Evolutionary conservation across 179 eudicot species (phyloP).

Genomic region (Spinacia oleracea): DNA sequence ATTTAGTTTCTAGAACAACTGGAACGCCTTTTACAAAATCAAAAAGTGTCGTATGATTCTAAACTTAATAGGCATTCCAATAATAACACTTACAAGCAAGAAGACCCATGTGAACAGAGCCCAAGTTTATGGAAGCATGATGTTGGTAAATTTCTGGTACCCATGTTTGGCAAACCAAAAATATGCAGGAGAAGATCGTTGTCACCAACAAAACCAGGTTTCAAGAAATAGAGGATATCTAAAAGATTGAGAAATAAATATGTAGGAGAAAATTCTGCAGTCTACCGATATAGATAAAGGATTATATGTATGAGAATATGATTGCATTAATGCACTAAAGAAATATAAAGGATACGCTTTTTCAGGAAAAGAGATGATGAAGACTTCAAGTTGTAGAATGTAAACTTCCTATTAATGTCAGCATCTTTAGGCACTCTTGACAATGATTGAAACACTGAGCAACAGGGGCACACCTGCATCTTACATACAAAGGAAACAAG

Average conservation of each 20-base stretch:
- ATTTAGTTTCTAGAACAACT: neutral
- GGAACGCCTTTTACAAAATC: neutral
- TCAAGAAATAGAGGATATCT: slow-evolving; percentile 63
- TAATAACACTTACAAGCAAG: slow-evolving; percentile 58
- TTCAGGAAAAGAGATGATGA: slow-evolving; percentile 49
- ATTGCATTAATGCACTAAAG: neutral
- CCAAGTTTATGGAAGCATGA: slow-evolving; percentile 47
- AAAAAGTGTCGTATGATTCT: neutral
- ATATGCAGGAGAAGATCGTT: slow-evolving; percentile 49
- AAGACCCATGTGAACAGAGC: slow-evolving; percentile 35
- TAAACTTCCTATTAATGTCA: slow-evolving; percentile 50
- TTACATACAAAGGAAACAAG: slow-evolving; percentile 34
- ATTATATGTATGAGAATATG: neutral
- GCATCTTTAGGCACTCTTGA: slow-evolving; percentile 37
- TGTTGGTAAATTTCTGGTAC: slow-evolving; percentile 23
- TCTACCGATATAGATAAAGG: neutral
- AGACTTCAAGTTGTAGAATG: slow-evolving; percentile 50
- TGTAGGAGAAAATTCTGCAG: too few relatives aligned
- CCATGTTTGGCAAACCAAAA: slow-evolving; percentile 45
- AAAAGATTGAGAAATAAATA: slow-evolving; percentile 34
- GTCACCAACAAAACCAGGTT: slow-evolving; percentile 53
- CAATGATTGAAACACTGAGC: slow-evolving; percentile 52
- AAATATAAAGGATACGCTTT: slow-evolving; percentile 71
- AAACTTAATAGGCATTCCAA: slow-evolving; percentile 15
- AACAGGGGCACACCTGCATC: slow-evolving; percentile 58